These are phyloP conservation scores for Ustilago lituana DNA, from an alignment of 1,284 basidiomycete genomes.

Conservation along the genomic window DNA sequence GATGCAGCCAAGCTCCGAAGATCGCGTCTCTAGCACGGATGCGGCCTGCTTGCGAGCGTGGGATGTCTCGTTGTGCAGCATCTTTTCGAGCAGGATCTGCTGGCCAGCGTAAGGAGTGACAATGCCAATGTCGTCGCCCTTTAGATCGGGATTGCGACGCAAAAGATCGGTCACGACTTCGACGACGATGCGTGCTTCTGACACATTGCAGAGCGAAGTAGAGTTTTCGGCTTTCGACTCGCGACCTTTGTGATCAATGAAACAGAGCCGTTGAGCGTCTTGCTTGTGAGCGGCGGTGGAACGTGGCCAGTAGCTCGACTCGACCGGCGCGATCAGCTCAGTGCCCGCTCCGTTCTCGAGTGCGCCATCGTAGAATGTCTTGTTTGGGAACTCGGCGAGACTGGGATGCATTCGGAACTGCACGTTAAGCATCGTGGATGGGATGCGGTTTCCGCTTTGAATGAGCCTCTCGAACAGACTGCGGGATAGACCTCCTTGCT, in stretches of 20 bases:
- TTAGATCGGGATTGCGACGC: conserved; percentile 46
- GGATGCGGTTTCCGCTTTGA: conserved; percentile 48
- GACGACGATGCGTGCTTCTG: conserved; percentile 63
- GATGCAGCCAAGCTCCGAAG: conserved; percentile 70
- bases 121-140: conserved; percentile 60
- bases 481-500: conserved; percentile 78
- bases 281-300: not conserved
- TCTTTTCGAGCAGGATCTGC: conserved; percentile 53
- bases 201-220: conserved; percentile 52
- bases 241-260: conserved; percentile 49
- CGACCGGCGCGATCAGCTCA: conserved; percentile 33
- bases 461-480: conserved; percentile 90
- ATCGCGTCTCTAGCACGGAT: conserved; percentile 12
- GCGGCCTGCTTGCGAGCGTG: conserved; percentile 23
- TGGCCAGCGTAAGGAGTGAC: conserved; percentile 64
- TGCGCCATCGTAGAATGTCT: conserved; percentile 80
- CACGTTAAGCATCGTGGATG: conserved; percentile 78
- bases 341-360: conserved; percentile 75
- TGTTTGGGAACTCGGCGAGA: conserved; percentile 84
- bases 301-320: conserved; percentile 43
- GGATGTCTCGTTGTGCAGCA: conserved; percentile 48
- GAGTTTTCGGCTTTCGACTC: conserved; percentile 51
- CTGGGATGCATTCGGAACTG: conserved; percentile 95
- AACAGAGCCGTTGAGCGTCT: conserved; percentile 31
- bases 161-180: conserved; percentile 59